Conservation (phyloP, 768 basidiomycete genomes). For the Termitomyces sp. region DNA sequence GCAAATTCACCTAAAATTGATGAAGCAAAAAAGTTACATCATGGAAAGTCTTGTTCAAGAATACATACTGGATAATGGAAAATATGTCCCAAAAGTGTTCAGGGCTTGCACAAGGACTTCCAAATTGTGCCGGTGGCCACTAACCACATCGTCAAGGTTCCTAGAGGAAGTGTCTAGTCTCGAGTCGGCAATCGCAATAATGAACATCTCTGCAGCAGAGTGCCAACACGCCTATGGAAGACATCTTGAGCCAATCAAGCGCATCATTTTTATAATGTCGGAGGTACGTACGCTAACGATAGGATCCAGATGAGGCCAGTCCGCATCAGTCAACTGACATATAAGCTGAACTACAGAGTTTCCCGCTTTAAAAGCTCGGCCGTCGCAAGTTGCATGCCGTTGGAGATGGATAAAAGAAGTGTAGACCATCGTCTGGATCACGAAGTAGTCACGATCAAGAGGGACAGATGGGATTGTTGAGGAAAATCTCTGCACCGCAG, state of each 20-base stretch:
- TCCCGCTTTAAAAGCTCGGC: constrained; percentile 40
- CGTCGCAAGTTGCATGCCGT: constrained; percentile 33
- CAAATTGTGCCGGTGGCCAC: constrained; percentile 7
- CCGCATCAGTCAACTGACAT: constrained; percentile 42
- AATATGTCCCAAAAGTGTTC: constrained; percentile 13
- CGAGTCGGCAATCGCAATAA: constrained; percentile 6
- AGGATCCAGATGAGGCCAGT: constrained; percentile 54
- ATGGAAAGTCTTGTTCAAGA: neutral
- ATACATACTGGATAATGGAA: constrained; percentile 14
- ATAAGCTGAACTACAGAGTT: constrained; percentile 42
- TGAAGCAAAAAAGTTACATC: neutral
- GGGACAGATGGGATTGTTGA: constrained; percentile 22
- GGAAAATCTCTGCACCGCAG: constrained; percentile 43
- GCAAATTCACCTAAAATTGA: constrained; percentile 8
- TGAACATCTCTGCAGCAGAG: constrained; percentile 17
- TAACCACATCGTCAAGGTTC: constrained; percentile 4
- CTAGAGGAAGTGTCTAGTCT: constrained; percentile 1
- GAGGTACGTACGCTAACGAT: constrained; percentile 43
- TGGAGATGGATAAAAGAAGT: constrained; percentile 51
- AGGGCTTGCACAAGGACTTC: constrained; percentile 14
- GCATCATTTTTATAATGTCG: neutral
- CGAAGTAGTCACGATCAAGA: constrained; percentile 12
- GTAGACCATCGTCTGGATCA: constrained; percentile 44
- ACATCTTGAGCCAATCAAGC: neutral
- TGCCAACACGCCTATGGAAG: constrained; percentile 17